Base-by-base conservation (phyloP, 164 flowering plant species). In the Vitis vinifera region DNA sequence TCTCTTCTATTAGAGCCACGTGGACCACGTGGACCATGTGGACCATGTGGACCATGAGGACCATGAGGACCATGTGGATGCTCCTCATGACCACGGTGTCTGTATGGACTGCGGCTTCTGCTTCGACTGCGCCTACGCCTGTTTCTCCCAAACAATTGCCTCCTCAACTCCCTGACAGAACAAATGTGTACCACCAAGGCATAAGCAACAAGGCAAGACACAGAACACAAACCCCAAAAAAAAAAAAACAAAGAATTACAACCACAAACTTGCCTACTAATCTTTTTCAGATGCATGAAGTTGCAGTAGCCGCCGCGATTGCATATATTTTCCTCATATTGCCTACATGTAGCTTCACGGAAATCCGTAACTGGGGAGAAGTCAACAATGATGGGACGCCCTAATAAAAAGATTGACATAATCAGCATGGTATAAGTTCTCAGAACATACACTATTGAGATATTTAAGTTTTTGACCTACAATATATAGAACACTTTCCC, bases 271-370 rank as follows among this genome's bases (percentile, higher is more conserved):
- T 12, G 76, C 83, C 76, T 74, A 68, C 80, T 66, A n/a, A 79
- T 79, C 73, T 76, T 79, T 68, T 79, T 79, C 59, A 79, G 58
- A 71, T 79, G 82, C 82, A 79, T 79, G 57, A 79, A 79, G 65
- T 79, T 79, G 73, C 82, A 79, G 29, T 79, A 79, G 23, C 82
- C 83, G 52, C 83, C 83, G 16, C 83, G 71, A 64, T 77, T 77
- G 73, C 82, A 80, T 13, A 71, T 75, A 48, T 80, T 77, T 53
- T 80, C 83, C 52, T 77, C 80, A 52, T 71, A 80, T 68, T 79
- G 83, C 62, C 80, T 68, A 65, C 83, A 80, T 13, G 83, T 80
- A 59, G 83, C 83, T 74, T 80, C 83, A 57, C 83, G 80, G 53
- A 80, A 77, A 69, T 77, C 80, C 19, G 83, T 80, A 63, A 76